Evolutionary conservation across 352 stramenopile species (phyloP), one percentile per base, ranked within the genome.

Genomic region (Aphanomyces euteiches): DNA sequence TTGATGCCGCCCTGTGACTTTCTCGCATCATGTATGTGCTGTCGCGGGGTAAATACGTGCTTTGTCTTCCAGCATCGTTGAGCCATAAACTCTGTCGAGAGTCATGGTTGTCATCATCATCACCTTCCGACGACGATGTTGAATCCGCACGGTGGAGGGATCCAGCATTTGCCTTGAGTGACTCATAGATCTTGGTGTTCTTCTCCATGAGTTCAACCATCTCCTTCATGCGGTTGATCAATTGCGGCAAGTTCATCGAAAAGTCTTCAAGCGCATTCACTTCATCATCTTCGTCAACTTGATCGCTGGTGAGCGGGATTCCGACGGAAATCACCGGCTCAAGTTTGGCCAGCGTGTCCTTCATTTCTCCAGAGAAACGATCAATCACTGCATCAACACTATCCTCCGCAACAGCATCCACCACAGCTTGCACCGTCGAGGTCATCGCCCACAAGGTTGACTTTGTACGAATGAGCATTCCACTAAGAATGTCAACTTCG

Each of bases 161-260:
- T 21, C 56, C 56, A 17, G 17, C 36, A 12, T 10, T n/a, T 21
- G 10, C 21, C 39, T 73, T 68, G 21, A 73, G 59, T 15, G 40
- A 61, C 13, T 90, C 82, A 76, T 92, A 94, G 36, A 92, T 72
- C 63, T 87, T 81, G 36, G 81, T 85, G 68, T 85, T 88, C 56
- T 78, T 81, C 54, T 89, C 78, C 83, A 92, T 91, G 56, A 89
- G 78, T 12, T 77, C 41, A 28, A 84, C 83, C 8, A 94, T 76
- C 53, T 74, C 72, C 69, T 80, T 79, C 21, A 94, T 78, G 47
- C 92, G 75, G 47, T 75, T 69, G 12, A 94, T 76, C 15, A 94
- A 78, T 56, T 83, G 75, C 13, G 86, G 84, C 43, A 94, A 70
- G 48, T 78, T 89, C 13, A 78, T 75, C 66, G 78, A 79, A 7